Evolutionary conservation across 2,329 filamentous ascomycete genomes (phyloP).

Genomic region (Verticillium albo-atrum): DNA sequence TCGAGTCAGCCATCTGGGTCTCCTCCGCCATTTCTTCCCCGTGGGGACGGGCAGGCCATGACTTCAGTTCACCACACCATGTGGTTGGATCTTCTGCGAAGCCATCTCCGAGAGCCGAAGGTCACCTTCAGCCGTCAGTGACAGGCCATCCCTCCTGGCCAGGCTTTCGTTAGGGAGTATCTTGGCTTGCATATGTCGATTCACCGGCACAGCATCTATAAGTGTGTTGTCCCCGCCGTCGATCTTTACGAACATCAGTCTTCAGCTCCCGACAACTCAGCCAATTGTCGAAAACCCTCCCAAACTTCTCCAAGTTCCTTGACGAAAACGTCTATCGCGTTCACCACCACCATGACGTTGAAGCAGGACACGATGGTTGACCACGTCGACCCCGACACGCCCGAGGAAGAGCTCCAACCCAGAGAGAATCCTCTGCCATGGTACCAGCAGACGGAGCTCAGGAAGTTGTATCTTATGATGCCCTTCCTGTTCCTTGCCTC

Average conservation of each 20-base stretch:
- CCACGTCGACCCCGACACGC: not conserved
- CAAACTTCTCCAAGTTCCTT: not conserved
- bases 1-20: not conserved
- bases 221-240: not conserved
- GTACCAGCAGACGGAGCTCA: constrained; percentile 48
- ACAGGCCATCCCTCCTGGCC: not conserved
- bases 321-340: not conserved
- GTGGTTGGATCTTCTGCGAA: not conserved
- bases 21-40: not conserved
- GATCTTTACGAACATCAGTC: not conserved
- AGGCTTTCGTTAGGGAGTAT: not conserved
- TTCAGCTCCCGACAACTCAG: not conserved
- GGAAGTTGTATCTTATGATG: constrained; percentile 50
- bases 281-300: not conserved
- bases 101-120: not conserved
- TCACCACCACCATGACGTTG: not conserved
- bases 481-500: constrained; percentile 48
- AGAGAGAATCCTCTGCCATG: constrained; percentile 46
- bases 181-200: not conserved
- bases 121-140: not conserved
- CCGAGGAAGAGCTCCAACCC: constrained; percentile 38
- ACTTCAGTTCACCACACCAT: not conserved
- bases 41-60: not conserved
- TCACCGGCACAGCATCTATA: not conserved
- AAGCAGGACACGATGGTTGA: not conserved